These are phyloP conservation scores for Hippophae gyantsensis DNA, from an alignment of 306 rosid genomes.

Conservation along the genomic window DNA sequence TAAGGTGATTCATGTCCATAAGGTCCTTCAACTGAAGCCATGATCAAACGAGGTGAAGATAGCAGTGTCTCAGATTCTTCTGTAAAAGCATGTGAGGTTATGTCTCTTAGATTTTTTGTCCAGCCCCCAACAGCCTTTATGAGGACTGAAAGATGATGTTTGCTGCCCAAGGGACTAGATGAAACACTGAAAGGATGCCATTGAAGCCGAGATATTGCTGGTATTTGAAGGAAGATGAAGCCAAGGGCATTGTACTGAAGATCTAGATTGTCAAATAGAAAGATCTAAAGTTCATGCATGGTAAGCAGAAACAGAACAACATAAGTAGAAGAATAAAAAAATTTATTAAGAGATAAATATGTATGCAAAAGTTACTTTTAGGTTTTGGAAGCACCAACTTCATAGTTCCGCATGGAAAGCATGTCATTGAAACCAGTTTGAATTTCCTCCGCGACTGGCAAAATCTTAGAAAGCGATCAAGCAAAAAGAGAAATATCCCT, in stretches of 20 bases:
- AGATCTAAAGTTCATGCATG: background rate
- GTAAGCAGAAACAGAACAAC: no score
- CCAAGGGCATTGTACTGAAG: constrained; percentile 53
- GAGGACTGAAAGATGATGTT: constrained; percentile 46
- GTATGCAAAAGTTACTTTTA: constrained; percentile 26
- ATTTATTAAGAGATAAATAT: constrained; percentile 1
- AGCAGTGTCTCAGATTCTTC: constrained; percentile 21
- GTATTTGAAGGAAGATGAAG: constrained; percentile 53
- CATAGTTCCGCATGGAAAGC: constrained; percentile 57
- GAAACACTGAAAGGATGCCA: constrained; percentile 75
- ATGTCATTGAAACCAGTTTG: constrained; percentile 40
- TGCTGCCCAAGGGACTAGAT: constrained; percentile 62
- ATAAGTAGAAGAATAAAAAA: background rate
- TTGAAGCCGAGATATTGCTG: constrained; percentile 47
- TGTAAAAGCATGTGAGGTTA: constrained; percentile 9
- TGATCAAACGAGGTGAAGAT: constrained; percentile 16
- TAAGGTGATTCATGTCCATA: constrained; percentile 62
- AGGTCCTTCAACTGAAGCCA: constrained; percentile 61
- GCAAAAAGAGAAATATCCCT: constrained; percentile 48
- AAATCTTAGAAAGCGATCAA: constrained; percentile 59
- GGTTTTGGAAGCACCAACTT: constrained; percentile 53
- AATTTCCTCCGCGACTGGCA: constrained; percentile 52
- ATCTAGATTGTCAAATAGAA: constrained; percentile 28
- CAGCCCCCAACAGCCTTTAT: constrained; percentile 55
- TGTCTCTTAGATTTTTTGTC: constrained; percentile 37